Evolutionary conservation across 108 stramenopile species (phyloP), one percentile per base, ranked within the genome.

Genomic region (Pseudonitzschia pungens): DNA sequence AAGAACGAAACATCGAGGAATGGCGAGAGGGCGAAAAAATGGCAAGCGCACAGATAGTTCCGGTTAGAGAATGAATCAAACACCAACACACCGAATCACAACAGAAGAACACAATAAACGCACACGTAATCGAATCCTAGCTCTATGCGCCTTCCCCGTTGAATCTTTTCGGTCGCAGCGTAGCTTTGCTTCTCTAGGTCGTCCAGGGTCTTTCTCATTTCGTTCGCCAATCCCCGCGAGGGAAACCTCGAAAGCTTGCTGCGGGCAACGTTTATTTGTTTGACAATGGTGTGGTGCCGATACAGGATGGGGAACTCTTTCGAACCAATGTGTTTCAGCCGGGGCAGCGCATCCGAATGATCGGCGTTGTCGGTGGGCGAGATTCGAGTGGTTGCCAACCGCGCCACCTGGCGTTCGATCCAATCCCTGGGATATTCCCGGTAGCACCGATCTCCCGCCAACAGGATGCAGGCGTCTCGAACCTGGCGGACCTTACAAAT

Each of bases 341-440:
- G 15, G 9, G 60, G 32, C 29, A 31, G 32, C 11, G 32, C n/a
- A 6, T 24, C 29, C 83, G 52, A 20, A 26, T 69, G 40, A 40
- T 60, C 21, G 24, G 36, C 28, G 9, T 20, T 48, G 4, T 29
- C 53, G 24, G 29, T 15, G 31, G n/a, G 11, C 12, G 31, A 9
- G 8, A 27, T 22, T 56, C 55, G n/a, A n/a, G n/a, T n/a, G 24
- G 3, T 54, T 54, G 22, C 22, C 2, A 54, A 24, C 57, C 26
- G 57, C 20, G 65, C 28, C 20, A 97, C 32, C 55, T 98, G 96
- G 52, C 96, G 73, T 28, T 87, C 69, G 28, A 98, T 90, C 98
- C 98, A 98, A 51, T 96, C 89, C 33, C 96, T 29, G 0, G 98
- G 98, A 73, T 95, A 98, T 64, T 98, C 98, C 21, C 97, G 83